Base-by-base conservation (phyloP, 2,329 filamentous ascomycete species). In the Sclerotinia subarctica region DNA sequence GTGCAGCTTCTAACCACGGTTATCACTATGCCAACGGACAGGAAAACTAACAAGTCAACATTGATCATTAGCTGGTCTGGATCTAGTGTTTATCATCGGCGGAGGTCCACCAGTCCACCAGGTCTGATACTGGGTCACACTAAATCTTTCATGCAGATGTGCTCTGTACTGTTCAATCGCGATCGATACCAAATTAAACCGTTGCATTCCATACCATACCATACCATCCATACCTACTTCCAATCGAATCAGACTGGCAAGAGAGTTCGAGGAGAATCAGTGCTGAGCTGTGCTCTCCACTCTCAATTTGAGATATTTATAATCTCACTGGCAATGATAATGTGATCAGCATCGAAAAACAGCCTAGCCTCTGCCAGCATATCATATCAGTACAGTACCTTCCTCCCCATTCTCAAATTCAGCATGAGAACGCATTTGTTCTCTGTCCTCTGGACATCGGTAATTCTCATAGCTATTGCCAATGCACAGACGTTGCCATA, bases 401-500 rank as follows among this genome's bases (percentile, higher is more conserved):
- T 57, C 70, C 46, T 62, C 68, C 49, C 53, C 59, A 42, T 29
- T 64, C 42, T n/a, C 52, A 17, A 42, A 29, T 32, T 56, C 68
- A 76, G 54, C 46, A 77, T 76, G 75, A 72, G 66, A 68, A 64
- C 54, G 58, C 54, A 66, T 68, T 58, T 72, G 59, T 67, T 59
- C 49, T 38, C 44, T 58, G 70, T 71, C 67, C 69, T 74, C 66
- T 72, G 70, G 69, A 70, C 67, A 57, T 68, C 72, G 29, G 24
- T 59, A 38, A 42, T 69, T 49, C 56, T 70, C 60, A 38, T 69
- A 15, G 19, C 70, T n/a, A 47, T 47, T 15, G 29, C 47, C 53
- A 32, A 66, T 38, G 66, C 83, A 64, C 81, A 83, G 73, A 78
- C 78, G 60, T 83, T 93, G 64, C 93, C 92, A 35, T 96, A 96